Conservation (phyloP, 2,329 filamentous ascomycete species). For the Harringtonia aguacate region DNA sequence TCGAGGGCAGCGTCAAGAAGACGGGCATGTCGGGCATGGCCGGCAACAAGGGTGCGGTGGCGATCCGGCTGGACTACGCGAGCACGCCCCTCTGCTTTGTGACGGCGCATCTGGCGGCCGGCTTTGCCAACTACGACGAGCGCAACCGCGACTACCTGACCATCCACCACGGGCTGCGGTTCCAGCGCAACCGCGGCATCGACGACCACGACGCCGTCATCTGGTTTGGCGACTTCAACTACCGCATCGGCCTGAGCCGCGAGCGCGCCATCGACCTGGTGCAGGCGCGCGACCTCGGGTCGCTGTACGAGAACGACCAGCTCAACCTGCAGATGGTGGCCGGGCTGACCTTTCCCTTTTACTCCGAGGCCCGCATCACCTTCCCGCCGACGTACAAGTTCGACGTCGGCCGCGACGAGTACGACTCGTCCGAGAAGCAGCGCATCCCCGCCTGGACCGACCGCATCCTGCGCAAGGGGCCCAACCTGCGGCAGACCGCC, state of each 20-base stretch:
- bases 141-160: constrained; percentile 87
- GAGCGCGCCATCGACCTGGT: constrained; percentile 70
- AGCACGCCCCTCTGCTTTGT: constrained; percentile 92
- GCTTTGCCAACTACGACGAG: constrained; percentile 94
- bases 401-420: constrained; percentile 76
- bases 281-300: constrained; percentile 60
- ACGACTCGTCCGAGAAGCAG: constrained; percentile 92
- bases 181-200: constrained; percentile 83
- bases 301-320: constrained; percentile 87
- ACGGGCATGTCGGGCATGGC: constrained; percentile 91
- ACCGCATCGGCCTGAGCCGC: constrained; percentile 77
- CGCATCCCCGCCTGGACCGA: constrained; percentile 97
- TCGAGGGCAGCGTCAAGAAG: constrained; percentile 94
- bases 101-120: constrained; percentile 90
- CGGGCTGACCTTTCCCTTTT: constrained; percentile 79
- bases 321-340: constrained; percentile 95
- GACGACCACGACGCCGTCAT: constrained; percentile 83
- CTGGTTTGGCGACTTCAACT: constrained; percentile 98
- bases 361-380: constrained; percentile 77
- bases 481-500: constrained; percentile 68
- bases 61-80: constrained; percentile 89
- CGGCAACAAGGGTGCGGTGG: constrained; percentile 95
- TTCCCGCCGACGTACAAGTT: constrained; percentile 96
- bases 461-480: constrained; percentile 77
- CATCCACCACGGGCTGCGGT: constrained; percentile 76